phyloP scores from a whole-genome alignment of 441 rosid species.

The Populus hybrid region DNA sequence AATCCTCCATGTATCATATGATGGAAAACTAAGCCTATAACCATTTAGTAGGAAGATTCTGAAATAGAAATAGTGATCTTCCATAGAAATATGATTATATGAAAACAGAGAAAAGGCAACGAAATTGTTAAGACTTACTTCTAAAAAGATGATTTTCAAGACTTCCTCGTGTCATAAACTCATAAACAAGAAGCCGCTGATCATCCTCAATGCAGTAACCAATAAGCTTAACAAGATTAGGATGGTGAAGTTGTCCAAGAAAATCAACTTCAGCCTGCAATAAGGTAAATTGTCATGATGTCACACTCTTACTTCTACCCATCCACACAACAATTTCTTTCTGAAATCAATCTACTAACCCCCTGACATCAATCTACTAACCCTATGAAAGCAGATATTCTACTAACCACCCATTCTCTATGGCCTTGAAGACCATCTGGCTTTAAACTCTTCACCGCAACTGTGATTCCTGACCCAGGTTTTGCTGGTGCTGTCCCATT shows the following conservation, averaged over 20 bases:
- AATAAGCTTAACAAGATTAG: conserved; percentile 92
- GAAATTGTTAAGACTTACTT: conserved; percentile 36
- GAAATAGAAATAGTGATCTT: not conserved
- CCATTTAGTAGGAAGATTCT: not conserved
- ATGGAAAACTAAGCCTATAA: not conserved
- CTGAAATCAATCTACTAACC: not conserved
- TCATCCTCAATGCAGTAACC: conserved; percentile 98
- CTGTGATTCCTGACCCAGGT: conserved; percentile 53
- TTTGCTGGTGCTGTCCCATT: conserved; percentile 54
- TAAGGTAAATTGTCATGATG: conserved; percentile 6
- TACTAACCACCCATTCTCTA: conserved; percentile 57
- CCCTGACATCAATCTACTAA: conserved; percentile 24
- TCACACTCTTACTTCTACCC: not conserved
- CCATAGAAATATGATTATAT: not conserved
- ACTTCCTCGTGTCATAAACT: conserved; percentile 87
- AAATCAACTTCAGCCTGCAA: conserved; percentile 89
- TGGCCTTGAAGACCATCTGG: conserved; percentile 56
- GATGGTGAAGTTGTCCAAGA: conserved; percentile 87
- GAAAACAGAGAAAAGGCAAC: conserved; percentile 23
- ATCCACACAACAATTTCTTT: conserved; percentile 9
- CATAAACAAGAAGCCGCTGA: conserved; percentile 84
- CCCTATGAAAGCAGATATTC: conserved; percentile 28
- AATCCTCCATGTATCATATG: not conserved
- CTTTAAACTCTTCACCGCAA: conserved; percentile 60
- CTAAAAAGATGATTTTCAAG: conserved; percentile 93